Base-by-base conservation (phyloP, 306 rosid species). In the Rosa chinensis region DNA sequence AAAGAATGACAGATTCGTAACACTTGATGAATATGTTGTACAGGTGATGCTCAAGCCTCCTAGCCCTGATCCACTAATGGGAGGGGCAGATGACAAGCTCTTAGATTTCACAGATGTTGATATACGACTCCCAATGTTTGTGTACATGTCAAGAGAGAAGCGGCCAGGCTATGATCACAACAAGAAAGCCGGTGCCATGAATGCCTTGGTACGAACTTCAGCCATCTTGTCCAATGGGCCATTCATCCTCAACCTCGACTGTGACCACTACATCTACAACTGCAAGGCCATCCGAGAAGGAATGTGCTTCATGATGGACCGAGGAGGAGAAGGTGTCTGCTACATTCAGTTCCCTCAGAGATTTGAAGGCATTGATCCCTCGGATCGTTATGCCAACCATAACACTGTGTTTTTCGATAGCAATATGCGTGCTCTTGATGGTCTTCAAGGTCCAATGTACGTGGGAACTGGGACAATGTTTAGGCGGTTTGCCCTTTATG, bases 121-220 rank as follows among this genome's bases (percentile, higher is more conserved):
- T 58, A 94, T 84, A 78, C 91, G 92, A 72, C 84, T 92, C 32
- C 99, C 97, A 4, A 80, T 86, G 89, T 93, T 94, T 40, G 97
- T 94, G 44, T 94, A 94, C 43, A 86, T 94, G 63, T 92, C 98
- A 0, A 91, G 97, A 56, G 97, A 92, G 82, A 94, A 94, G 81
- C 86, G 99, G 6, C 95, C 89, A 0, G 99, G 99, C 52, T 94
- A 92, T 56, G 96, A 92, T 61, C 97, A 94, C 56, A 93, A 94
- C 89, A 94, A 94, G 84, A 94, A 94, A 85, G 97, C 99, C 0
- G 97, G 99, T 10, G 97, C 99, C 86, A 94, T 94, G 97, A 94
- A 94, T 72, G 97, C 99, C 23, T 80, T 89, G 78, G 99, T 91
- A 72, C 77, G 92, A 67, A 77, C 83, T 32, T 94, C 97, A 4